Evolutionary conservation across 169 alveolate genomes (phyloP), one percentile per base, ranked within the genome.

Genomic region (Amoebophrya sp.): DNA sequence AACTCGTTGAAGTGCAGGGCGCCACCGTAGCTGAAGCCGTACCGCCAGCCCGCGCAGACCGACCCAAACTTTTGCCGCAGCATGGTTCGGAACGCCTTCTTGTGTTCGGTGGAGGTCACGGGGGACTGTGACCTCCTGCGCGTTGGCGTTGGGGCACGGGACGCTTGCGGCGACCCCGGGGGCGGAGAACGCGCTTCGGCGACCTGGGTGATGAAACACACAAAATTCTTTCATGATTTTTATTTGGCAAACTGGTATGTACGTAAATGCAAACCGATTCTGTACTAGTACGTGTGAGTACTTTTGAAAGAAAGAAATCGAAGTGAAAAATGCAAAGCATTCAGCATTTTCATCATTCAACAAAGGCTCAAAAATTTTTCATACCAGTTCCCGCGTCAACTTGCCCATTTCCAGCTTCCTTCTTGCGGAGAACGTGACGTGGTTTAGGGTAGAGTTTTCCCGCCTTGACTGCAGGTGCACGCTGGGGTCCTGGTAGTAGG

Each of bases 361-460:
- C 29, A 0, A 66, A 66, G 83, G 32, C 29, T 25, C 66, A 47
- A 66, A 66, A 66, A 25, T 7, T 18, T 1, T 12, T 47, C 7
- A 18, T 66, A 66, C 83, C 83, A 66, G 35, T 25, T 66, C 83
- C 83, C 83, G 1, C 83, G 83, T 66, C 7, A 66, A 1, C 38
- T n/a, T 66, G 2, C 32, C 83, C 35, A 7, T 0, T n/a, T 66
- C 83, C 35, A 66, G 35, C 32, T 66, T 66, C 18, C 83, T 66
- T 66, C 83, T 7, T 2, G 83, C 83, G 83, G 83, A 66, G 83
- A 66, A 66, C 7, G 83, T 66, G 83, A 66, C 83, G 35, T 66
- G 83, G 83, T 66, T 66, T 25, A 66, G 12, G 35, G 83, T 66
- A 25, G 39, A 0, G 35, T 2, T 7, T 25, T 25, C 35, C 12